phyloP scores from a whole-genome alignment of 345 rosid species.

The Firmiana major region DNA sequence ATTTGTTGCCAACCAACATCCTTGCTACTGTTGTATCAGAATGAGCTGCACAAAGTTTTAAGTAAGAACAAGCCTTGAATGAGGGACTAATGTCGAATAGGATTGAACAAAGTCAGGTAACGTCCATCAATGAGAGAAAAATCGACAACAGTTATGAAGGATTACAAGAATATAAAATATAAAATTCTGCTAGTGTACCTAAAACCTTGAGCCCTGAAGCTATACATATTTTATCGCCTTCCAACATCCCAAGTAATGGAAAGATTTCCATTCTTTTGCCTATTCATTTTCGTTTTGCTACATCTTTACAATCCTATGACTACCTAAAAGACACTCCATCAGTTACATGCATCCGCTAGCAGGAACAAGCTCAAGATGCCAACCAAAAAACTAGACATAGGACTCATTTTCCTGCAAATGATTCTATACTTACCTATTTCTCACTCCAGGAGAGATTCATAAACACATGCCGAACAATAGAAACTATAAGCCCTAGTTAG shows the following conservation, averaged over 20 bases:
- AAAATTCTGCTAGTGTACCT: background rate
- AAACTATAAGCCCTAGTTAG: background rate
- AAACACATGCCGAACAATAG: background rate
- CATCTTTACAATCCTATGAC: background rate
- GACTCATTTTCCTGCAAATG: background rate
- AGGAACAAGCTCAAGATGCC: background rate
- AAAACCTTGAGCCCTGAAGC: background rate
- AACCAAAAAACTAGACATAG: background rate
- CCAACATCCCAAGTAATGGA: background rate
- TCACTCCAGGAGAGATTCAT: background rate
- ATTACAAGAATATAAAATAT: background rate
- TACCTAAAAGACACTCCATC: background rate
- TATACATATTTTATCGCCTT: background rate
- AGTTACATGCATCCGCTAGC: background rate
- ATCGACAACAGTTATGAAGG: background rate
- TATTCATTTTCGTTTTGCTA: background rate
- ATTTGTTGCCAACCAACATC: constrained; percentile 88
- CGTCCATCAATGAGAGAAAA: background rate
- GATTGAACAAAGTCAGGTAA: background rate
- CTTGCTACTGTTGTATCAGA: constrained; percentile 67
- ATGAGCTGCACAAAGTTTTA: constrained; percentile 41
- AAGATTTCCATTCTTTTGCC: background rate
- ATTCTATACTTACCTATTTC: background rate
- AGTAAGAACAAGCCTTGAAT: constrained; percentile 7
- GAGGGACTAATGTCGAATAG: background rate